These are phyloP conservation scores for Cercospora berteroae DNA, from an alignment of 2,329 filamentous ascomycete species.

Conservation along the genomic window DNA sequence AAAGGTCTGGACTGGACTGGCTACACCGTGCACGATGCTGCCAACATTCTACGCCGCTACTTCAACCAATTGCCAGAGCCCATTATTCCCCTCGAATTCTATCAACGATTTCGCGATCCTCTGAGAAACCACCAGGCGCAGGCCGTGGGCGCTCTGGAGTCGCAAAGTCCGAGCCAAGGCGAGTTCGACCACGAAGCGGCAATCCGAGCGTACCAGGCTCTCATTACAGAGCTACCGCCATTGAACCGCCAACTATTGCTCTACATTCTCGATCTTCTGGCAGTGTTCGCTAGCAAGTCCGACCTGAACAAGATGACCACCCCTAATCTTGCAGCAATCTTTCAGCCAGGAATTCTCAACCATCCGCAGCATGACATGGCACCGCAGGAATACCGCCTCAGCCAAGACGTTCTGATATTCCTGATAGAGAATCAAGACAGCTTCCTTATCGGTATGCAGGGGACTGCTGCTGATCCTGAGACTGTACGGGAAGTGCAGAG, in stretches of 20 bases:
- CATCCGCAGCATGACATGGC: slow-evolving; percentile 95
- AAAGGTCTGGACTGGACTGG: slow-evolving; percentile 97
- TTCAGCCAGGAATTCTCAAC: slow-evolving; percentile 92
- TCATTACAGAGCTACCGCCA: slow-evolving; percentile 90
- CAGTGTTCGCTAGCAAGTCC: slow-evolving; percentile 94
- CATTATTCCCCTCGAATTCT: slow-evolving; percentile 90
- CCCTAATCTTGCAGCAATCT: slow-evolving; percentile 91
- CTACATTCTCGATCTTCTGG: slow-evolving; percentile 92
- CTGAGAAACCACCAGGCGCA: slow-evolving; percentile 68
- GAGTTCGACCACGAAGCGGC: slow-evolving; percentile 72
- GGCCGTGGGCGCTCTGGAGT: slow-evolving; percentile 64
- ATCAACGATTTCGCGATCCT: slow-evolving; percentile 85
- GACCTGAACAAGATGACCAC: slow-evolving; percentile 97
- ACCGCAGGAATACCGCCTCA: slow-evolving; percentile 87
- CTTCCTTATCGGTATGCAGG: slow-evolving; percentile 97
- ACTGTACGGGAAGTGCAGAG: slow-evolving; percentile 68
- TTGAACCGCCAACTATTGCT: slow-evolving; percentile 90
- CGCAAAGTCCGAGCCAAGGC: slow-evolving; percentile 65
- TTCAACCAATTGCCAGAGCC: slow-evolving; percentile 95
- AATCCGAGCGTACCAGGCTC: slow-evolving; percentile 77
- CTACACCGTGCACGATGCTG: slow-evolving; percentile 96
- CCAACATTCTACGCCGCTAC: slow-evolving; percentile 92
- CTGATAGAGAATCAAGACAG: slow-evolving; percentile 98
- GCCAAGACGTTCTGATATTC: slow-evolving; percentile 96
- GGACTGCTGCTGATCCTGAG: slow-evolving; percentile 91